Percentiles rank a stretch among this genome's conserved stretches.
phyloP scores from a whole-genome alignment of 2,329 filamentous ascomycete genomes.

The Aspergillus puulaauensis region DNA sequence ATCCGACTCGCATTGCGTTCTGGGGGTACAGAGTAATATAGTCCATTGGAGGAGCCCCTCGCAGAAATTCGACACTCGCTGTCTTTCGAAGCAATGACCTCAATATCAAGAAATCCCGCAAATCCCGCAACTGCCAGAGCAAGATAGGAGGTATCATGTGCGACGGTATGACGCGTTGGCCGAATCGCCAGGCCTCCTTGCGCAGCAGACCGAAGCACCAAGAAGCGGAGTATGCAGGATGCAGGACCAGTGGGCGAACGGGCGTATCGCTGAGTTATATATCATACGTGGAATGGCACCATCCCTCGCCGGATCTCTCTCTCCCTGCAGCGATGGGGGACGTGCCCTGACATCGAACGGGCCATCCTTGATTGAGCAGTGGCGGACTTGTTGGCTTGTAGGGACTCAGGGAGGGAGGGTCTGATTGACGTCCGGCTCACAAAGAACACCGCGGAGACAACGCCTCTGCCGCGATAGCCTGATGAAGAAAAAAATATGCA shows the following conservation, averaged over 20 bases:
- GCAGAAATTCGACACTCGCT: neutral
- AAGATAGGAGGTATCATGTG: slow-evolving; percentile 11
- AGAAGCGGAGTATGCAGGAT: slow-evolving; percentile 19
- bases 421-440: neutral
- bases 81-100: slow-evolving; percentile 12
- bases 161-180: slow-evolving; percentile 25
- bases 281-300: slow-evolving; percentile 12
- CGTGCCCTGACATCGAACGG: slow-evolving; percentile 5
- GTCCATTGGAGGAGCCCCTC: slow-evolving; percentile 9
- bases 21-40: slow-evolving; percentile 9
- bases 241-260: slow-evolving; percentile 12
- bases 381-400: neutral
- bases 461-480: slow-evolving; percentile 6
- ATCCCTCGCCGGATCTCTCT: slow-evolving; percentile 6
- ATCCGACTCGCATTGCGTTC: slow-evolving; percentile 5
- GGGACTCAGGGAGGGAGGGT: neutral
- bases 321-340: slow-evolving; percentile 2
- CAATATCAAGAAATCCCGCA: slow-evolving; percentile 7
- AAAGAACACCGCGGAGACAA: neutral
- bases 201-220: slow-evolving; percentile 16
- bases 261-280: slow-evolving; percentile 10
- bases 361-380: neutral
- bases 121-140: neutral
- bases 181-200: slow-evolving; percentile 12
- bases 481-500: slow-evolving; percentile 8